Conservation (phyloP, 2,329 filamentous ascomycete genomes). For the Botrytis cinerea region DNA sequence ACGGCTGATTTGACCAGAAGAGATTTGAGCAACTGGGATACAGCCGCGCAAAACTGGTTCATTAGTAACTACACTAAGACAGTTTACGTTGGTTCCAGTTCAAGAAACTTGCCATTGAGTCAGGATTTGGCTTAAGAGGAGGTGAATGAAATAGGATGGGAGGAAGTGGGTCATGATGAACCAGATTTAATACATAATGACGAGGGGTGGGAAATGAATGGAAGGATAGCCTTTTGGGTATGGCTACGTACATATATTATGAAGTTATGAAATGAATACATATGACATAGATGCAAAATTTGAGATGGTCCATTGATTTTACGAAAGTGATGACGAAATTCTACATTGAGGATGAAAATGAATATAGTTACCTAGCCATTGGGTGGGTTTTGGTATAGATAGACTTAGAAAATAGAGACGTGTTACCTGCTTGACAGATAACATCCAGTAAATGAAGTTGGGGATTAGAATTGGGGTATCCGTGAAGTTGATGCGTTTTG, state of each 20-base stretch:
- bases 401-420: no score
- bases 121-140: slow-evolving; percentile 27
- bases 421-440: no score
- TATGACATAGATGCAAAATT: not conserved
- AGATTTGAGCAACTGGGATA: slow-evolving; percentile 88
- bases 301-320: not conserved
- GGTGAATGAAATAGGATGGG: not conserved
- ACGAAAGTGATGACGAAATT: not conserved
- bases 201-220: not conserved
- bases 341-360: no score
- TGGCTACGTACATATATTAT: slow-evolving; percentile 6
- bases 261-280: slow-evolving; percentile 3
- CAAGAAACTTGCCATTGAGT: slow-evolving; percentile 39
- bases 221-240: not conserved
- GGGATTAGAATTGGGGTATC: no score
- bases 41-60: slow-evolving; percentile 79
- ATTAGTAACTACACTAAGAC: slow-evolving; percentile 39
- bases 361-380: no score
- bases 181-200: slow-evolving; percentile 11
- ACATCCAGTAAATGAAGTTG: no score
- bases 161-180: not conserved
- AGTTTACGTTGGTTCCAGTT: slow-evolving; percentile 41
- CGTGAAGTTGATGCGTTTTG: no score
- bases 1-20: slow-evolving; percentile 70
- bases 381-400: no score